Base-by-base conservation (phyloP, 2,329 filamentous ascomycete species). In the Sphaerostilbella broomeana region DNA sequence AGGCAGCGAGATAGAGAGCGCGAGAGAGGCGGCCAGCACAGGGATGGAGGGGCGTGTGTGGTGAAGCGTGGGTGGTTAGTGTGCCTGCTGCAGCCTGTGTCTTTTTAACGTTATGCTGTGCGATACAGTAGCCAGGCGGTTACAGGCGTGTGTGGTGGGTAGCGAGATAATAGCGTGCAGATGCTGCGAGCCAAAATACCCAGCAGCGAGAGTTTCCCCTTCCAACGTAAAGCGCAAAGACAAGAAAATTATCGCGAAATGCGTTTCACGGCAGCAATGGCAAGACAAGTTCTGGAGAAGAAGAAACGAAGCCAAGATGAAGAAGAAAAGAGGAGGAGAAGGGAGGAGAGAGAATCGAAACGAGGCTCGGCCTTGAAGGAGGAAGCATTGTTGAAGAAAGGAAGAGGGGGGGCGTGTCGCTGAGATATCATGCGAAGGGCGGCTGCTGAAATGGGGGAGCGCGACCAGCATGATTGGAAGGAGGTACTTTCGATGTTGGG, bases 31-130 rank as follows among this genome's bases (percentile, higher is more conserved):
- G n/a, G n/a, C n/a, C n/a, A n/a, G n/a, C n/a, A n/a, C n/a, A n/a
- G n/a, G n/a, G n/a, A n/a, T n/a, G n/a, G n/a, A n/a, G 32, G 28
- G 40, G 40, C 9, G 33, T 38, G 40, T 20, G 27, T 5, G 18
- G 31, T 30, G 21, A 9, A 20, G 28, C 5, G 18, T 17, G 27
- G 31, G 20, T 22, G 5, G 20, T 8, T 33, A n/a, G 13, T 32
- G 4, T 12, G 15, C n/a, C n/a, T n/a, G n/a, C n/a, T n/a, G n/a
- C n/a, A n/a, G n/a, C n/a, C n/a, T n/a, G n/a, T n/a, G n/a, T n/a
- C n/a, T n/a, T n/a, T n/a, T n/a, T n/a, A n/a, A n/a, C n/a, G n/a
- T n/a, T n/a, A n/a, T n/a, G n/a, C n/a, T n/a, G n/a, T n/a, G n/a
- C n/a, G n/a, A n/a, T n/a, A n/a, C n/a, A n/a, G n/a, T n/a, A n/a